Evolutionary conservation across 108 stramenopile genomes (phyloP).

Genomic region (Cylindrotheca fusiformis): DNA sequence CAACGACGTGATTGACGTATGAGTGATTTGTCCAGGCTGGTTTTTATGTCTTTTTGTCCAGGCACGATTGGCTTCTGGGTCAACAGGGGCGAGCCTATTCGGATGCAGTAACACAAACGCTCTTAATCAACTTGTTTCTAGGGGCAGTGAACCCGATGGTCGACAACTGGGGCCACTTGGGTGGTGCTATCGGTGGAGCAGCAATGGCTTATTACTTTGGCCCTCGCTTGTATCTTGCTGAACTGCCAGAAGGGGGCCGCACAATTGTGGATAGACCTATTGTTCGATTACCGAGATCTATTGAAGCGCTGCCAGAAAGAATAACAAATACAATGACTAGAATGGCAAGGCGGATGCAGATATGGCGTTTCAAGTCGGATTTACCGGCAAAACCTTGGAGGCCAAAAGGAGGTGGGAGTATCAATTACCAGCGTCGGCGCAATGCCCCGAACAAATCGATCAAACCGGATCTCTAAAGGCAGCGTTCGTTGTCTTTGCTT

Average conservation of each 20-base stretch:
- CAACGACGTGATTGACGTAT: no score
- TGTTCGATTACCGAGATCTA: slow-evolving; percentile 35
- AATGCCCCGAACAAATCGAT: slow-evolving; percentile 24
- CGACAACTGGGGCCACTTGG: slow-evolving; percentile 84
- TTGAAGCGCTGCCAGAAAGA: slow-evolving; percentile 46
- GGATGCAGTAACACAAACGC: slow-evolving; percentile 32
- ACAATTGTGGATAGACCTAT: slow-evolving; percentile 57
- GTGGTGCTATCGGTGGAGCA: slow-evolving; percentile 67
- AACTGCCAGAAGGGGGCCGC: slow-evolving; percentile 42
- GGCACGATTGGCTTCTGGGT: slow-evolving; percentile 66
- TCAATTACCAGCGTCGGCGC: slow-evolving; percentile 8
- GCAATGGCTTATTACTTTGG: slow-evolving; percentile 78
- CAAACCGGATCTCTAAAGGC: slow-evolving; percentile 17
- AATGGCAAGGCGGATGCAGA: slow-evolving; percentile 30
- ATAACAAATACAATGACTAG: slow-evolving; percentile 11
- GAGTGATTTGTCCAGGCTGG: no score
- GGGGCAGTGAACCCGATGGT: slow-evolving; percentile 45
- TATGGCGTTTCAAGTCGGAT: slow-evolving; percentile 26
- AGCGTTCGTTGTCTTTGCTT: slow-evolving; percentile 23
- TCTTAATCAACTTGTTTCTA: slow-evolving; percentile 39
- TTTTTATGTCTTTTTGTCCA: slow-evolving; percentile 63
- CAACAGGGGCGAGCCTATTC: slow-evolving; percentile 20
- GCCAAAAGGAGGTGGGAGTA: background rate
- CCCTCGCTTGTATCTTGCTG: slow-evolving; percentile 59
- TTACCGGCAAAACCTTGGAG: slow-evolving; percentile 43